Evolutionary conservation across 495 filamentous ascomycete genomes (phyloP).

Genomic region (Clohesyomyces aquaticus): DNA sequence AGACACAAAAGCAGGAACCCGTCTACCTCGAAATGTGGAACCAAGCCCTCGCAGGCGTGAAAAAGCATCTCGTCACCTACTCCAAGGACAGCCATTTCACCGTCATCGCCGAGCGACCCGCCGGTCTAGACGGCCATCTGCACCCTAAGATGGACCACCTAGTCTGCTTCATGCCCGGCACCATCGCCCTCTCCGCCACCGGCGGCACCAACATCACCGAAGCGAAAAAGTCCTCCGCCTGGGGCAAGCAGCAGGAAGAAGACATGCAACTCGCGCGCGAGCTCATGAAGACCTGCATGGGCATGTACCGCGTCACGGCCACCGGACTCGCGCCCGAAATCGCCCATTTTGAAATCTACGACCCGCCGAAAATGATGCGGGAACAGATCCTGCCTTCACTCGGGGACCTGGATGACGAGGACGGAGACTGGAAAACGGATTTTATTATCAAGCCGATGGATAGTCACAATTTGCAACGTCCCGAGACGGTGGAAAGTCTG

Average conservation of each 20-base stretch:
- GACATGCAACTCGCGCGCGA: constrained; percentile 84
- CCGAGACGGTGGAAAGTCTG: constrained; percentile 91
- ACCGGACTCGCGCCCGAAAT: constrained; percentile 94
- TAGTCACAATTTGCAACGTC: constrained; percentile 90
- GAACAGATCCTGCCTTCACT: constrained; percentile 48
- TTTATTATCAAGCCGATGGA: constrained; percentile 76
- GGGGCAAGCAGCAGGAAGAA: constrained; percentile 78
- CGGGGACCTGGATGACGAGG: constrained; percentile 54
- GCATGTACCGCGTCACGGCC: constrained; percentile 84
- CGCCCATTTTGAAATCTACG: constrained; percentile 77
- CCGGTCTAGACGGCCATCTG: constrained; percentile 65
- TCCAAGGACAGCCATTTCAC: constrained; percentile 78
- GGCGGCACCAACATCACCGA: constrained; percentile 73
- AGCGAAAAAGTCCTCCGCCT: constrained; percentile 69
- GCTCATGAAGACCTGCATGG: constrained; percentile 96
- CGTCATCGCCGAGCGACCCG: constrained; percentile 81
- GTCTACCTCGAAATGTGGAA: constrained; percentile 94
- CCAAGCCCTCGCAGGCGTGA: constrained; percentile 79
- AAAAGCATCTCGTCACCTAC: constrained; percentile 90
- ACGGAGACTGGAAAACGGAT: constrained; percentile 71
- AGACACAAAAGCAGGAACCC: constrained; percentile 83
- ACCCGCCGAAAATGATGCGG: constrained; percentile 61
- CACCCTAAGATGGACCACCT: constrained; percentile 97
- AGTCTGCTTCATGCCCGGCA: constrained; percentile 96
- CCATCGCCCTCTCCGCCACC: constrained; percentile 87